phyloP scores from a whole-genome alignment of 495 filamentous ascomycete genomes.

The Evernia prunastri region DNA sequence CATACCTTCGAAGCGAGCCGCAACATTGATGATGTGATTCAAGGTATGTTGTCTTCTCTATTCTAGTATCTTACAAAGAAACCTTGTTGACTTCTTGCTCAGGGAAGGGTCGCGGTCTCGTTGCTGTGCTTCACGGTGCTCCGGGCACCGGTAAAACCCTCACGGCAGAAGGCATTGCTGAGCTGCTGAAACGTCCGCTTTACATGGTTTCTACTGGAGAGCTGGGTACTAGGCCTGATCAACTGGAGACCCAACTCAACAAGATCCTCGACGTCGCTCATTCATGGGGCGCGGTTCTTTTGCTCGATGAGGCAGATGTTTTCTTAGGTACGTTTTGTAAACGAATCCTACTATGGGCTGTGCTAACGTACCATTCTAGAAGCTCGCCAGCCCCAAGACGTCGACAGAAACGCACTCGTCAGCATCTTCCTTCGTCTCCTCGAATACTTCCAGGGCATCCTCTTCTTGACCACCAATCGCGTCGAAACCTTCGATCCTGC shows the following conservation, averaged over 20 bases:
- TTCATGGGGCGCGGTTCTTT: too few relatives aligned
- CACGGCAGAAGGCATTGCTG: slow-evolving; percentile 80
- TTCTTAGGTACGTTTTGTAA: too few relatives aligned
- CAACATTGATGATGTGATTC: slow-evolving; percentile 78
- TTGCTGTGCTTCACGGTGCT: slow-evolving; percentile 71
- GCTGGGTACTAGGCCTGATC: slow-evolving; percentile 68
- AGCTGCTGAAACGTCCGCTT: slow-evolving; percentile 72
- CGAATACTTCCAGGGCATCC: slow-evolving; percentile 52
- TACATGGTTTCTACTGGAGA: slow-evolving; percentile 82
- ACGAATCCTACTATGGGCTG: too few relatives aligned
- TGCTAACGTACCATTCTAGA: too few relatives aligned
- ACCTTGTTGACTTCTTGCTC: slow-evolving; percentile 52
- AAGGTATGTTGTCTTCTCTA: slow-evolving; percentile 41
- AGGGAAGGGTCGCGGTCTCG: slow-evolving; percentile 70
- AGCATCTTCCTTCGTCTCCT: slow-evolving; percentile 47
- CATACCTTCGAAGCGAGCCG: slow-evolving; percentile 76
- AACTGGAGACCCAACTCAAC: slow-evolving; percentile 21
- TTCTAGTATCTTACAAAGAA: slow-evolving; percentile 62
- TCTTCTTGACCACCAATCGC: slow-evolving; percentile 52
- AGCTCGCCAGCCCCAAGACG: slow-evolving; percentile 19
- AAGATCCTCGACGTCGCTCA: too few relatives aligned
- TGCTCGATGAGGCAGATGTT: slow-evolving; percentile 35
- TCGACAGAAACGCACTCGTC: slow-evolving; percentile 33
- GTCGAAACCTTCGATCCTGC: slow-evolving; percentile 43
- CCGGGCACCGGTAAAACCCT: slow-evolving; percentile 86